These are phyloP conservation scores for Trichoderma sp. DNA, from an alignment of 2,329 filamentous ascomycete species.

Conservation along the genomic window DNA sequence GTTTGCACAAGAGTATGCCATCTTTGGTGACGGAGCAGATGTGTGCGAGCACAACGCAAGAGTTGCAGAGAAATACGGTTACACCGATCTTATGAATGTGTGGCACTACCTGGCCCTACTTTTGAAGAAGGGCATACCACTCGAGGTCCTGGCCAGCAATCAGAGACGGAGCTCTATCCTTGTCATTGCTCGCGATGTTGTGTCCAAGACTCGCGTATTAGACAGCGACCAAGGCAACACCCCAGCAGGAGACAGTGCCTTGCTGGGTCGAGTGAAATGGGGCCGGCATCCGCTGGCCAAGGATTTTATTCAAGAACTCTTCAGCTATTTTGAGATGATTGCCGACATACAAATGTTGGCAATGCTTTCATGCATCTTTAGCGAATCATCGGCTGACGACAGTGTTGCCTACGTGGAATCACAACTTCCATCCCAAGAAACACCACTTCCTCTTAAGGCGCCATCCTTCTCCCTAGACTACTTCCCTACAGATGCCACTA, in stretches of 20 bases:
- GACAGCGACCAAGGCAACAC: slow-evolving; percentile 8
- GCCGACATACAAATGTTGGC: slow-evolving; percentile 69
- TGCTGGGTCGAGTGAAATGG: slow-evolving; percentile 66
- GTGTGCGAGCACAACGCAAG: slow-evolving; percentile 82
- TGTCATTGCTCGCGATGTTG: slow-evolving; percentile 64
- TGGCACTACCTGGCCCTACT: slow-evolving; percentile 82
- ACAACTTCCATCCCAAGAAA: slow-evolving; percentile 57
- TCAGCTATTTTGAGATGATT: slow-evolving; percentile 60
- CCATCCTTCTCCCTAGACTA: slow-evolving; percentile 67
- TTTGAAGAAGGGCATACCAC: slow-evolving; percentile 71
- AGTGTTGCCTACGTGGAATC: slow-evolving; percentile 57
- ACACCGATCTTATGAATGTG: slow-evolving; percentile 70
- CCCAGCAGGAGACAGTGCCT: slow-evolving; percentile 24
- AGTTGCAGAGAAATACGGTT: slow-evolving; percentile 70
- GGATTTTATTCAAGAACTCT: slow-evolving; percentile 60
- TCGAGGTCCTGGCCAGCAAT: slow-evolving; percentile 59
- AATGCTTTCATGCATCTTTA: slow-evolving; percentile 69
- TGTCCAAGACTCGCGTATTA: slow-evolving; percentile 37
- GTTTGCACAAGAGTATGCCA: slow-evolving; percentile 75
- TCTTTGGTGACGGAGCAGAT: slow-evolving; percentile 78
- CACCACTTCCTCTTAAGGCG: slow-evolving; percentile 63
- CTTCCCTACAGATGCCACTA: slow-evolving; percentile 57
- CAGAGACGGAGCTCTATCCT: slow-evolving; percentile 60
- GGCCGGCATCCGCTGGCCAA: slow-evolving; percentile 63
- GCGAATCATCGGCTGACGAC: slow-evolving; percentile 56